Evolutionary conservation across 2,329 filamentous ascomycete species (phyloP), one percentile per base, ranked within the genome.

Genomic region (Eutypella sp.): DNA sequence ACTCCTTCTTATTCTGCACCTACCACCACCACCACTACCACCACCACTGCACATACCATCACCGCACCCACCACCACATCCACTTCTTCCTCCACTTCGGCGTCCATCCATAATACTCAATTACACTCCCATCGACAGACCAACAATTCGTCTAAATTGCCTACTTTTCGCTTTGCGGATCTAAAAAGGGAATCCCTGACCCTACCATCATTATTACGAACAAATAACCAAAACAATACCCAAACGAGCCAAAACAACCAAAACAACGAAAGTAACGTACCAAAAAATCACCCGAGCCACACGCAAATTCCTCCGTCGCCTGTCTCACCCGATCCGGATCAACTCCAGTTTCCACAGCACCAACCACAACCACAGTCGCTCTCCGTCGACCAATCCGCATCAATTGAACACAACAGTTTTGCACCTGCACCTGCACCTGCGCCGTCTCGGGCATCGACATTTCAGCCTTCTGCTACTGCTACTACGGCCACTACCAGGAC

Each of bases 61-160:
- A 39, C 20, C 20, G 19, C 36, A 13, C 34, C 34, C 34, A 22
- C 7, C 25, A n/a, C 29, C 13, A 11, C 29, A 11, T 33, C 29
- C 29, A 33, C 29, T 15, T 33, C 29, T 15, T 33, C 16, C 25
- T 13, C 29, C 13, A 33, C 48, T 29, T 47, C 48, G 40, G 42
- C 52, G 38, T 47, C 47, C 40, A 45, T 45, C 19, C 45, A 53
- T 25, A 58, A 45, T 48, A 56, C 52, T 38, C 49, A 39, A 10
- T 20, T 67, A 44, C 73, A 79, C 54, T 61, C 64, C 38, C 76
- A 79, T 61, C 74, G 76, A 45, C 73, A 75, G 52, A 74, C 60
- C 58, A 71, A 79, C 61, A 78, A 70, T 57, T 72, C 75, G 33
- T 79, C 76, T 50, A 79, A 79, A 55, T 63, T 79, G 52, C 76